These are phyloP conservation scores for Populus deltoides DNA, from an alignment of 345 rosid species.

Conservation along the genomic window DNA sequence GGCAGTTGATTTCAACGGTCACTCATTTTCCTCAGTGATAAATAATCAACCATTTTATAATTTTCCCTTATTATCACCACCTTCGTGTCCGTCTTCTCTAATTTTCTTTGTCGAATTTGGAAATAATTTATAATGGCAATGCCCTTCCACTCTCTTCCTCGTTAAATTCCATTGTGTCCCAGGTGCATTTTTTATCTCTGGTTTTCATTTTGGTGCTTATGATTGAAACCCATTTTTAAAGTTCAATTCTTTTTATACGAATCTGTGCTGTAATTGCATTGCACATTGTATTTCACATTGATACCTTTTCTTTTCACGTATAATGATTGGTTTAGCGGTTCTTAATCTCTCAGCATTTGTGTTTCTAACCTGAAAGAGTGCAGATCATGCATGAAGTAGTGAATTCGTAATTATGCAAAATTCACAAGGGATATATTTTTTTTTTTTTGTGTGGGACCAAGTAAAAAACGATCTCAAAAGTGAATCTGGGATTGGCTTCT, in stretches of 20 bases:
- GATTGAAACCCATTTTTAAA: background rate
- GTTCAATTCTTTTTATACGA: background rate
- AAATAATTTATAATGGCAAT: background rate
- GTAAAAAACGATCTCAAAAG: background rate
- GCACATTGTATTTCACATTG: background rate
- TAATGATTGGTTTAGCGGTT: background rate
- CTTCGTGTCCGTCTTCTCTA: background rate
- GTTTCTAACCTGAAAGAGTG: background rate
- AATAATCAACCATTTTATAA: background rate
- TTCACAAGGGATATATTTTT: background rate
- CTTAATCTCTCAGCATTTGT: background rate
- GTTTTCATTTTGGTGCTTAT: background rate
- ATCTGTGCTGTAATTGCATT: background rate
- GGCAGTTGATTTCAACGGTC: constrained; percentile 35
- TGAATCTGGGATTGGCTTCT: constrained; percentile 7
- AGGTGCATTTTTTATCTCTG: constrained; percentile 15
- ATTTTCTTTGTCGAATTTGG: background rate
- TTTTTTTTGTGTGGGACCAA: background rate
- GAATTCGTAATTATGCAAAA: background rate
- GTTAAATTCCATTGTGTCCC: constrained; percentile 5
- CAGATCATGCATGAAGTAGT: background rate
- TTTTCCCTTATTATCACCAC: background rate
- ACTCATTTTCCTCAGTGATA: constrained; percentile 2
- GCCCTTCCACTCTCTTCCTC: background rate
- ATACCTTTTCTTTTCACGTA: background rate